These are phyloP conservation scores for Euphorbia lathyris DNA, from an alignment of 345 rosid genomes.

Conservation along the genomic window DNA sequence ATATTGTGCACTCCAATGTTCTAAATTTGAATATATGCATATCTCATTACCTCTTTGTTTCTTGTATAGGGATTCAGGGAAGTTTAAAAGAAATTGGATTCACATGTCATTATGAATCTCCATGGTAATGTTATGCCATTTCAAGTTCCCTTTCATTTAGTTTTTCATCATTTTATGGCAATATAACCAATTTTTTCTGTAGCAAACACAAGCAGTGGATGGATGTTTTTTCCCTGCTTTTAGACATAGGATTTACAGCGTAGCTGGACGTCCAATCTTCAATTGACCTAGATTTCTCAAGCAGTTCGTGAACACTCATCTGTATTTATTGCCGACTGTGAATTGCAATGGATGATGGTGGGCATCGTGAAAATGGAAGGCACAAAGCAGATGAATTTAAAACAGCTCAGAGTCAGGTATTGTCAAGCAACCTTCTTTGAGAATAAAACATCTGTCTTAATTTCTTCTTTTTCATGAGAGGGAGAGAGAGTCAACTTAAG, in stretches of 20 bases:
- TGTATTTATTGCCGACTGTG: constrained; percentile 9
- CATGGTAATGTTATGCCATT: constrained; percentile 12
- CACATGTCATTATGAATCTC: neutral
- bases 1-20: neutral
- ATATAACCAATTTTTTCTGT: neutral
- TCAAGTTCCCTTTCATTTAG: neutral
- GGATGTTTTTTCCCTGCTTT: neutral
- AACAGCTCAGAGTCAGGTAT: constrained; percentile 89
- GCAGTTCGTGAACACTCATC: constrained; percentile 9
- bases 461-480: neutral
- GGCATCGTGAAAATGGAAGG: constrained; percentile 91
- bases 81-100: constrained; percentile 1
- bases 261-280: constrained; percentile 13
- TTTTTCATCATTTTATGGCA: neutral
- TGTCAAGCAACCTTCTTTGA: constrained; percentile 9
- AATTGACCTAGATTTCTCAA: constrained; percentile 12
- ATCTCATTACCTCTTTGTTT: neutral
- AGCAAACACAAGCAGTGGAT: neutral
- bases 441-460: neutral
- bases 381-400: constrained; percentile 70
- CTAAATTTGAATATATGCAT: neutral
- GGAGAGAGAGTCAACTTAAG: neutral
- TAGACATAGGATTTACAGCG: constrained; percentile 18
- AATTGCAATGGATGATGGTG: constrained; percentile 80
- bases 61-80: constrained; percentile 8